Percentiles rank a stretch among this genome's conserved stretches.
phyloP scores from a whole-genome alignment of 805 yeast species.

The Kodamaea kaohsiungensis region DNA sequence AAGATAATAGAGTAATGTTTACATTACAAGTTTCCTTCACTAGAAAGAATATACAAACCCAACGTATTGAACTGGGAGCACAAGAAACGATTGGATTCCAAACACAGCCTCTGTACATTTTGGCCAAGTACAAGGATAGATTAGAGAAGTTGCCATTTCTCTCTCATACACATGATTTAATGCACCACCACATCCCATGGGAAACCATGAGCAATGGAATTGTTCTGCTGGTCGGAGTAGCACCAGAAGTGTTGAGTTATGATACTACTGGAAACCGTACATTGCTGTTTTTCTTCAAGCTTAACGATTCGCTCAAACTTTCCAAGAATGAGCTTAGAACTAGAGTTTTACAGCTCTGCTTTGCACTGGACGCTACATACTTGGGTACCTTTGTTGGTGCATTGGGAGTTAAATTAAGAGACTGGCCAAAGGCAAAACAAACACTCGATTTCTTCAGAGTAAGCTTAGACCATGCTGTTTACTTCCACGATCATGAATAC shows the following conservation, averaged over 20 bases:
- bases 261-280: constrained; percentile 15
- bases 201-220: constrained; percentile 14
- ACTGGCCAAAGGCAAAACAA: constrained; percentile 1
- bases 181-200: constrained; percentile 28
- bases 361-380: constrained; percentile 33
- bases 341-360: constrained; percentile 23
- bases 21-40: constrained; percentile 24
- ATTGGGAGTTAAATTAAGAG: constrained; percentile 18
- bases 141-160: constrained; percentile 16
- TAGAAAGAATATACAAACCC: constrained; percentile 16
- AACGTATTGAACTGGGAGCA: neutral
- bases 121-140: constrained; percentile 13
- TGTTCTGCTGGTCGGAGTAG: constrained; percentile 3
- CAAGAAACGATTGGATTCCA: constrained; percentile 10
- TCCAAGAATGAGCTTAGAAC: constrained; percentile 24
- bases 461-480: constrained; percentile 38
- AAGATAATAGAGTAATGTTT: constrained; percentile 22
- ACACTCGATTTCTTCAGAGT: constrained; percentile 33
- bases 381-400: constrained; percentile 29
- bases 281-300: constrained; percentile 31
- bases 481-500: constrained; percentile 36
- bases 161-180: constrained; percentile 30
- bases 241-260: constrained; percentile 1
- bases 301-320: constrained; percentile 26
- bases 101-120: constrained; percentile 10